Base-by-base conservation (phyloP, 495 filamentous ascomycete genomes). In the Penicillium riverlandense region DNA sequence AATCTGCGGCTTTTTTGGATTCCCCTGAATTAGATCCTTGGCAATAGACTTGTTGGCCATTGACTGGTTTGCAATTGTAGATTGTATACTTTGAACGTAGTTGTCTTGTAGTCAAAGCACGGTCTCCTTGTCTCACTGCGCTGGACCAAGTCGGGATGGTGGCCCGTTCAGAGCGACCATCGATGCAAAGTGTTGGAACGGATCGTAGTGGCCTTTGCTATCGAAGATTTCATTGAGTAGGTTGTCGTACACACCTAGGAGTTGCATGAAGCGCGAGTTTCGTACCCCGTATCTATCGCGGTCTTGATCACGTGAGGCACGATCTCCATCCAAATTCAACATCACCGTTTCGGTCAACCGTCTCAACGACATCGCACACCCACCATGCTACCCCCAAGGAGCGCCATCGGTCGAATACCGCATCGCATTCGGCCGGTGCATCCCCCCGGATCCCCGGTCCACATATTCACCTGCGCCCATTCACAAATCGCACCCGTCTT, bases 401-500 rank as follows among this genome's bases (percentile, higher is more conserved):
- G 41, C 14, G 38, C 47, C 12, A 15, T 59, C 32, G 46, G 58
- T 54, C 65, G 62, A 61, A 59, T 67, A 63, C 51, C 63, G 45
- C 45, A 46, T 44, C 33, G 49, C 7, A 32, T 47, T 13, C 55
- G 58, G 34, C 43, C 45, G 12, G 37, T 46, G 16, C 46, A 46
- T 35, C 38, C 45, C 8, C 50, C 38, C 1, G 37, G 38, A 31
- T 38, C 41, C 30, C 31, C 29, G 43, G 38, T 40, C 39, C 39
- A n/a, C 52, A 39, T 6, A 14, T 45, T 2, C 50, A 54, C 6
- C 41, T 49, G 12, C 65, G 71, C 31, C 62, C 54, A 8, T 78
- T 79, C 59, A 75, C 76, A 7, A 65, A 72, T 11, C 66, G 63
- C 31, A 65, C 73, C 31, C 67, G 58, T 15, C 65, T 69, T 14